Conservation (phyloP, 192 early-diverging fungal genomes). For the Coemansia sp. region DNA sequence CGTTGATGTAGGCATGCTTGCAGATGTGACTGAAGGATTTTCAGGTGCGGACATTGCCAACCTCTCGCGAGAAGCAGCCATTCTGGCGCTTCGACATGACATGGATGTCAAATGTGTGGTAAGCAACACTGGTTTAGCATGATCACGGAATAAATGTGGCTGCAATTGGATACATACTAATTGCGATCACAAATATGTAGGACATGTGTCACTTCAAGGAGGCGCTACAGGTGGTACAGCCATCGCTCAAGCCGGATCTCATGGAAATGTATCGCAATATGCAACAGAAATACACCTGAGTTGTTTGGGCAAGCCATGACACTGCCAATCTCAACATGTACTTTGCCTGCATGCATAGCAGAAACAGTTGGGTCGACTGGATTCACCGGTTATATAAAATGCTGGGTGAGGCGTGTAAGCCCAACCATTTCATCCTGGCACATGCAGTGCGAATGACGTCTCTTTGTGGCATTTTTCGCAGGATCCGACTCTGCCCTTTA, state of each 20-base stretch:
- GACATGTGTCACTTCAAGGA: conserved; percentile 39
- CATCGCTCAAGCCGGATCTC: conserved; percentile 64
- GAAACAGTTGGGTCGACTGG: background rate
- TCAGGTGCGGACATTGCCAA: conserved; percentile 92
- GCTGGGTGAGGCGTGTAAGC: too few relatives aligned
- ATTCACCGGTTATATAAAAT: too few relatives aligned
- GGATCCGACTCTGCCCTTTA: too few relatives aligned
- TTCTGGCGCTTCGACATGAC: conserved; percentile 41
- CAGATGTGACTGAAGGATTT: conserved; percentile 77
- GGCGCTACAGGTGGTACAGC: conserved; percentile 58
- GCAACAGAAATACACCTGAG: conserved; percentile 19
- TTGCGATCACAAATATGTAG: conserved; percentile 50
- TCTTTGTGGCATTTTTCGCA: too few relatives aligned
- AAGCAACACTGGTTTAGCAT: background rate
- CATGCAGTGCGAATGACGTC: too few relatives aligned
- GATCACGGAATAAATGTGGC: too few relatives aligned
- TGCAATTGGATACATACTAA: background rate
- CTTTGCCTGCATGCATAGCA: background rate
- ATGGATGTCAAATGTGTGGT: conserved; percentile 7
- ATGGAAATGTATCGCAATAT: conserved; percentile 58
- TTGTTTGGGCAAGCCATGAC: background rate
- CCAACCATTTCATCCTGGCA: too few relatives aligned
- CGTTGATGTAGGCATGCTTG: conserved; percentile 61
- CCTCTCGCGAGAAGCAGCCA: conserved; percentile 78
- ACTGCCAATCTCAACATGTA: background rate